Evolutionary conservation across 352 stramenopile species (phyloP).

Genomic region (Pythium biforme): DNA sequence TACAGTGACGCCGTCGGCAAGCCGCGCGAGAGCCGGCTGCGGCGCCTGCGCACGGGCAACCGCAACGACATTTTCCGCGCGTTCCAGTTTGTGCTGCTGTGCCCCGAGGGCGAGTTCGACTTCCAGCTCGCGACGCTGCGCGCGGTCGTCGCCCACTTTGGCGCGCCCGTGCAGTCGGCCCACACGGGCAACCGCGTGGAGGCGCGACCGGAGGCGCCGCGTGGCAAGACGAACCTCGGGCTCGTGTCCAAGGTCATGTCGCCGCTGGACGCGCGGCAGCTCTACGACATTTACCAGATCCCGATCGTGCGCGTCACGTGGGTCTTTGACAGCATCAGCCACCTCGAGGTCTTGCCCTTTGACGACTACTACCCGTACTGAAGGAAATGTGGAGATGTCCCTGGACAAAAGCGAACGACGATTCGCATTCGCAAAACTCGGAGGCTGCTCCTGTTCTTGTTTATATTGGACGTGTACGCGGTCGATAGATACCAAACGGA

Average conservation of each 20-base stretch:
- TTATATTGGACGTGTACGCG: neutral
- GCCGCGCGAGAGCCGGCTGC: constrained; percentile 61
- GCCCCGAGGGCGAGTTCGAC: constrained; percentile 63
- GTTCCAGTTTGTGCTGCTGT: constrained; percentile 78
- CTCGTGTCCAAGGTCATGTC: constrained; percentile 74
- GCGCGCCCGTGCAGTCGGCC: constrained; percentile 43
- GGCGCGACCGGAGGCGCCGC: neutral
- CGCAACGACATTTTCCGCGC: constrained; percentile 76
- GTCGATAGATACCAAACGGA: neutral
- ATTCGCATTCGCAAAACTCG: no score
- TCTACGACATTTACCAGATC: constrained; percentile 70
- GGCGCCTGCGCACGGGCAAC: constrained; percentile 40
- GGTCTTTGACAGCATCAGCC: constrained; percentile 88
- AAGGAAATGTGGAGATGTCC: neutral
- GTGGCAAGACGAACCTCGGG: constrained; percentile 37
- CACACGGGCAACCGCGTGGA: constrained; percentile 6
- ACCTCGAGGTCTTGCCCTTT: constrained; percentile 79
- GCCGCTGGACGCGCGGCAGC: constrained; percentile 45
- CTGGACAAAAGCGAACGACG: neutral
- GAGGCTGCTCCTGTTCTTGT: neutral
- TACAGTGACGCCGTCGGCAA: constrained; percentile 73
- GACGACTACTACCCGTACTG: constrained; percentile 88
- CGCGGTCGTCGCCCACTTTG: constrained; percentile 67
- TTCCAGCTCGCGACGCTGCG: constrained; percentile 68
- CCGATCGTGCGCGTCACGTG: constrained; percentile 85